Evolutionary conservation across 148 eudicot genomes (phyloP).

Genomic region (Tetragonia tetragonoides): DNA sequence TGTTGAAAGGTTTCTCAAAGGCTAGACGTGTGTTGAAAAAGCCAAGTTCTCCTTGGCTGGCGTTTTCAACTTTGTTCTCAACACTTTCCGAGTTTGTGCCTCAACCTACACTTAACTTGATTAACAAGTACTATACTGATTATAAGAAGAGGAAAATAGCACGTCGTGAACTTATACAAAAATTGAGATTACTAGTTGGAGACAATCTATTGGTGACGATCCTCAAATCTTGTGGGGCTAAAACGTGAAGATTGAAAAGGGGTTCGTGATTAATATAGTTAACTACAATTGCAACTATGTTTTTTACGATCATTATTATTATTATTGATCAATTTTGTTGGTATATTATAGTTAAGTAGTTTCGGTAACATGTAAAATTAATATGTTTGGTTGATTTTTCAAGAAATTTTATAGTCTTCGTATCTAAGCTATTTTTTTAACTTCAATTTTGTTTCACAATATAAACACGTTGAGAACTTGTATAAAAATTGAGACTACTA

Average conservation of each 20-base stretch:
- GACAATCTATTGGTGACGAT: slow-evolving; percentile 41
- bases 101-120: slow-evolving; percentile 20
- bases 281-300: too few relatives aligned
- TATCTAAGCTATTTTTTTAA: too few relatives aligned
- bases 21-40: neutral
- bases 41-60: slow-evolving; percentile 70
- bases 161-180: slow-evolving; percentile 41
- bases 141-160: slow-evolving; percentile 48
- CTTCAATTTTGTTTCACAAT: too few relatives aligned
- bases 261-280: too few relatives aligned
- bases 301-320: too few relatives aligned
- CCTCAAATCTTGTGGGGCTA: slow-evolving; percentile 40
- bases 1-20: slow-evolving; percentile 23
- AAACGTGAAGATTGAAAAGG: slow-evolving; percentile 14
- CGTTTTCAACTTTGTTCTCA: slow-evolving; percentile 48
- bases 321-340: too few relatives aligned
- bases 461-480: too few relatives aligned
- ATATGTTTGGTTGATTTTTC: too few relatives aligned
- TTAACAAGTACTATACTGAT: slow-evolving; percentile 32
- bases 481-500: too few relatives aligned
- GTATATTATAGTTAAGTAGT: too few relatives aligned
- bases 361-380: too few relatives aligned
- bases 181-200: slow-evolving; percentile 44
- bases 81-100: slow-evolving; percentile 49
- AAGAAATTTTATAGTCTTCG: too few relatives aligned